Conservation (phyloP, 2,329 filamentous ascomycete species). For the Penicillium sclerotiorum region DNA sequence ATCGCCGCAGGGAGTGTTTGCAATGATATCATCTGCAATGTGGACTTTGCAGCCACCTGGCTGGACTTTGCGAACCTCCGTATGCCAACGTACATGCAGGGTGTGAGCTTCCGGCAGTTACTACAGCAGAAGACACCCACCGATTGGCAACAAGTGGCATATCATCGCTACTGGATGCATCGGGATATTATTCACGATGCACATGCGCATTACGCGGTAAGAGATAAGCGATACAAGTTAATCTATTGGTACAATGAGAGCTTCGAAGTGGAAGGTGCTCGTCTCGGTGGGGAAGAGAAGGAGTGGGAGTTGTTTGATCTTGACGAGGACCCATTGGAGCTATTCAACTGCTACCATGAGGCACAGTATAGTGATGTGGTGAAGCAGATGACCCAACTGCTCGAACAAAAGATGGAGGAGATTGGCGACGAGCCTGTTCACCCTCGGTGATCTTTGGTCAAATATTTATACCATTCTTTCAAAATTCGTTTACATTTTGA, state of each 20-base stretch:
- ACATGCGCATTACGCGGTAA: conserved; percentile 56
- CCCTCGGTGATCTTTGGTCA: background rate
- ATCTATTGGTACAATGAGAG: conserved; percentile 61
- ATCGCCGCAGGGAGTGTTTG: conserved; percentile 46
- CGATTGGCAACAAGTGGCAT: conserved; percentile 56
- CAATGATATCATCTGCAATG: conserved; percentile 56
- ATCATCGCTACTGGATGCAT: conserved; percentile 62
- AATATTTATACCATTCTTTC: background rate
- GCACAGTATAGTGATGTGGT: conserved; percentile 42
- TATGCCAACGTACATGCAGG: conserved; percentile 57
- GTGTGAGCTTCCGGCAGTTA: conserved; percentile 46
- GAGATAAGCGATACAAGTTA: conserved; percentile 57
- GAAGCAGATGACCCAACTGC: conserved; percentile 42
- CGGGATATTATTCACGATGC: conserved; percentile 54
- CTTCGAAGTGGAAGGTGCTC: conserved; percentile 50
- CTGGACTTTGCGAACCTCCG: conserved; percentile 49
- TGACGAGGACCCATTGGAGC: conserved; percentile 52
- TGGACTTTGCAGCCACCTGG: conserved; percentile 57
- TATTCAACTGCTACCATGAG: conserved; percentile 52
- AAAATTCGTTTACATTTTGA: background rate
- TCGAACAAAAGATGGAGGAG: conserved; percentile 56
- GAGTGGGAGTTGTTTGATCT: conserved; percentile 62
- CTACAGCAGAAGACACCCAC: conserved; percentile 42
- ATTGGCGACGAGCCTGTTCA: conserved; percentile 49
- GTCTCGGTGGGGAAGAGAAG: conserved; percentile 45